Base-by-base conservation (phyloP, 495 filamentous ascomycete species). In the Daldinia caldariorum region DNA sequence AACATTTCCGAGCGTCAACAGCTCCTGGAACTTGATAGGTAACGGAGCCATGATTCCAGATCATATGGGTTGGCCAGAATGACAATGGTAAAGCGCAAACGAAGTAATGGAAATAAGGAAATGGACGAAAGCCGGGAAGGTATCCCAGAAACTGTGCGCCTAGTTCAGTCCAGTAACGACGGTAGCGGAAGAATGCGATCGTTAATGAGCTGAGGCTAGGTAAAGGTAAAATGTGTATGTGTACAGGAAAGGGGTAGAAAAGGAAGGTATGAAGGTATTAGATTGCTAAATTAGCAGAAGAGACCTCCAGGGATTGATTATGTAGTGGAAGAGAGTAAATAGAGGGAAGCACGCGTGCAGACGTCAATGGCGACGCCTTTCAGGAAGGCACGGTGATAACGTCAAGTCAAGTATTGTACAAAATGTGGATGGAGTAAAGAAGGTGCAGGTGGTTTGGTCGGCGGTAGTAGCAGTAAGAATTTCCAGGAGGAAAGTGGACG, bases 11-110 rank as follows among this genome's bases (percentile, higher is more conserved):
- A 97, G 91, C 88, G 92, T 91, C 76, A 96, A 84, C 76, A 97
- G 86, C 88, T 97, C 94, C 79, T 90, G 92, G 80, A 97, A 97
- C 82, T 92, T 92, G 85, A 97, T 97, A 72, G 94, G 94, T 73
- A 97, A 70, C 63, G 78, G 78, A 69, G 82, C 80, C 83, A 85
- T 85, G 77, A 51, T 80, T 73, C 62, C 64, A 70, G 73, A 69
- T 66, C 55, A 72, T 73, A 77, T 77, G 63, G 72, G 70, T 62
- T 26, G 60, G 22, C 56, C 43, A 43, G 51, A 67, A 58, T 13
- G 58, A 58, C 35, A 60, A 64, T 73, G 35, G 62, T 56, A 45
- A 60, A 67, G 59, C 67, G 64, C 64, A 69, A 66, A 66, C 66
- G 67, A 58, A 34, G 47, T 57, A 60, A 60, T 41, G 29, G 60